phyloP scores from a whole-genome alignment of 163 green algal genomes.

The Smithsoniella earleae region DNA sequence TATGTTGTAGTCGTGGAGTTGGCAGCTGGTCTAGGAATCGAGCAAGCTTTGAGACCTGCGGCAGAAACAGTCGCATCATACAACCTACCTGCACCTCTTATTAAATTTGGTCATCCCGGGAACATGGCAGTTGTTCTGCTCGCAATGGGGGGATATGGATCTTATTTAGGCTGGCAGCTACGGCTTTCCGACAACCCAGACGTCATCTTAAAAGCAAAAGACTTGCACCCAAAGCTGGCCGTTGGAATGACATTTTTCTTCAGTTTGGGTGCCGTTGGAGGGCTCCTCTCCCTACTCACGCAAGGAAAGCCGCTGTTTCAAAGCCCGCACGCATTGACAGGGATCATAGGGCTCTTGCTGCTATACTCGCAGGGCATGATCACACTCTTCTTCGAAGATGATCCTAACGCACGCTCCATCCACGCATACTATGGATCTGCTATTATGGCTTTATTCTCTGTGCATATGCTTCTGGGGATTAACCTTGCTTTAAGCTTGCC shows the following conservation, averaged over 20 bases:
- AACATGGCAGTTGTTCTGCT: slow-evolving; percentile 54
- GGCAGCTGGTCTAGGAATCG: too few relatives aligned
- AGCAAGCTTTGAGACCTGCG: too few relatives aligned
- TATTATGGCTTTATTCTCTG: background rate
- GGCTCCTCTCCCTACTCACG: slow-evolving; percentile 46
- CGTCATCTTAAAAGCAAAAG: slow-evolving; percentile 38
- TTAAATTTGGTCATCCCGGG: slow-evolving; percentile 34
- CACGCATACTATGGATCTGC: slow-evolving; percentile 22
- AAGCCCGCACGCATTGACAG: slow-evolving; percentile 40
- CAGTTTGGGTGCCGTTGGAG: slow-evolving; percentile 41
- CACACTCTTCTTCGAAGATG: slow-evolving; percentile 48
- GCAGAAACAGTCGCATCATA: background rate
- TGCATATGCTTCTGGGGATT: slow-evolving; percentile 2
- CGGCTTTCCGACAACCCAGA: slow-evolving; percentile 38
- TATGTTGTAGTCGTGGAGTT: too few relatives aligned
- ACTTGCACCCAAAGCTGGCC: slow-evolving; percentile 47
- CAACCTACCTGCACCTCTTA: background rate
- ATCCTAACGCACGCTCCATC: slow-evolving; percentile 41
- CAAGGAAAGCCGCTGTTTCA: slow-evolving; percentile 45
- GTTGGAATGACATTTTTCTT: slow-evolving; percentile 48
- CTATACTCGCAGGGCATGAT: slow-evolving; percentile 50
- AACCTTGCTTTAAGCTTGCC: background rate
- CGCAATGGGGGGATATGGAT: slow-evolving; percentile 51
- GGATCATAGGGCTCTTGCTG: slow-evolving; percentile 40
- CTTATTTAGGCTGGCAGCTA: slow-evolving; percentile 50